A percentile compares a stretch with the other conserved stretches of the same genome.
Evolutionary conservation across 73 alveolate species (phyloP).

Genomic region (Loxodes magnus): DNA sequence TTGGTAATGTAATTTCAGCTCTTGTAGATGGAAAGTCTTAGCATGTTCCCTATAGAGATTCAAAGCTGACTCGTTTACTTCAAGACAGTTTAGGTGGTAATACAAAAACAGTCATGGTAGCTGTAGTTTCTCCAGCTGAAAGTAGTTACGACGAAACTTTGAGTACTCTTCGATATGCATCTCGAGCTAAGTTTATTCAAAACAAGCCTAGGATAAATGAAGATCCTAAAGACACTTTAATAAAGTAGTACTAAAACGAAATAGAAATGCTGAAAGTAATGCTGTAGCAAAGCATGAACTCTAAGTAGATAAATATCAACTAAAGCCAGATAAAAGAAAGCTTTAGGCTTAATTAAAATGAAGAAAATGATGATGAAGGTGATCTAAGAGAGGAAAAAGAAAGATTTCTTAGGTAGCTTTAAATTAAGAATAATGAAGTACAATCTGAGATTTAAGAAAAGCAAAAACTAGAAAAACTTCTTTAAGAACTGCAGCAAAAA

Average conservation of each 20-base stretch:
- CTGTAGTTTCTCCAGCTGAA: constrained; percentile 84
- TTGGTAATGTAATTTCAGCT: constrained; percentile 82
- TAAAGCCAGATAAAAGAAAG: not conserved
- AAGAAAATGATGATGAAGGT: not conserved
- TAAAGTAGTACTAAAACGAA: constrained; percentile 69
- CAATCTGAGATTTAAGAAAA: constrained; percentile 15
- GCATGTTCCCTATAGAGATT: constrained; percentile 78
- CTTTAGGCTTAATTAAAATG: not conserved
- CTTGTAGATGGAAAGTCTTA: constrained; percentile 52
- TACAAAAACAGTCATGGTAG: constrained; percentile 80
- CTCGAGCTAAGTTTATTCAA: constrained; percentile 67
- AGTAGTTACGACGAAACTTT: constrained; percentile 79
- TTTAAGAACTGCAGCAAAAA: constrained; percentile 45
- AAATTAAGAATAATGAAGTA: not conserved
- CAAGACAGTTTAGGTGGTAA: constrained; percentile 82
- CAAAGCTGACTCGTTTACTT: constrained; percentile 65
- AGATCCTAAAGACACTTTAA: constrained; percentile 80
- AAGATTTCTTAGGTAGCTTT: constrained; percentile 4
- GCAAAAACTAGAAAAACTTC: constrained; percentile 24
- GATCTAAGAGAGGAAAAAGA: constrained; percentile 14
- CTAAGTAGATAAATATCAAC: constrained; percentile 12
- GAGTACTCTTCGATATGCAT: constrained; percentile 73
- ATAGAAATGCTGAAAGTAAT: constrained; percentile 50
- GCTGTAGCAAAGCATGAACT: constrained; percentile 31
- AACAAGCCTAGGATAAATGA: constrained; percentile 82